Evolutionary conservation across 2,329 filamentous ascomycete genomes (phyloP).

Genomic region (Juglanconis sp.): DNA sequence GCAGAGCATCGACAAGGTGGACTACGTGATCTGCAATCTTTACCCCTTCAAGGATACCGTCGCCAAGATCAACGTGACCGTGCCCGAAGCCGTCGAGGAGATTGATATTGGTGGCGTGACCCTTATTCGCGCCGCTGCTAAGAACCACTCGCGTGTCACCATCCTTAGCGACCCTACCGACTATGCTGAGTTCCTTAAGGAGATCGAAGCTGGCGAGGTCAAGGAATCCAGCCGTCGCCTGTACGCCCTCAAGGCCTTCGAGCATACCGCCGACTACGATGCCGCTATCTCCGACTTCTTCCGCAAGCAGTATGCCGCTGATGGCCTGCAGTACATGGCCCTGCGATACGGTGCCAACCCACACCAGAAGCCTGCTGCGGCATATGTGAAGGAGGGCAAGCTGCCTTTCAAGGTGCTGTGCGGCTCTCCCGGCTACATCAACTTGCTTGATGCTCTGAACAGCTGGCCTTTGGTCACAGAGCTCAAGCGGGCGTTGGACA

Average conservation of each 20-base stretch:
- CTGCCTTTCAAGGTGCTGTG: constrained; percentile 94
- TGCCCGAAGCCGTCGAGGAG: constrained; percentile 95
- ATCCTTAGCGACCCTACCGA: constrained; percentile 92
- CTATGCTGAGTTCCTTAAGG: constrained; percentile 89
- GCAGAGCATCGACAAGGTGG: constrained; percentile 92
- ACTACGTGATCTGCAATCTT: constrained; percentile 96
- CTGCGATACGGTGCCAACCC: constrained; percentile 96
- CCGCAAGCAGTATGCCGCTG: constrained; percentile 89
- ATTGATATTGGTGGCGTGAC: constrained; percentile 98
- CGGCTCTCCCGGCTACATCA: constrained; percentile 93
- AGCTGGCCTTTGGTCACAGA: constrained; percentile 97
- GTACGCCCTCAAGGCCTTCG: constrained; percentile 96
- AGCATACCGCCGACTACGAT: constrained; percentile 97
- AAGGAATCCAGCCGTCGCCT: constrained; percentile 79
- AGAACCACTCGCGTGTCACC: constrained; percentile 94
- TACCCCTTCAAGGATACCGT: constrained; percentile 99
- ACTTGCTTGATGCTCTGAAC: constrained; percentile 92
- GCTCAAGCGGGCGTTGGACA: constrained; percentile 81
- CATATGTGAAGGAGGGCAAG: constrained; percentile 68
- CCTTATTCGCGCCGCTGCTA: constrained; percentile 90
- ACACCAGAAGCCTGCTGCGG: constrained; percentile 94
- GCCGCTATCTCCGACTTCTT: constrained; percentile 94
- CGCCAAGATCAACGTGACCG: constrained; percentile 93
- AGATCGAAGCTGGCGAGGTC: constrained; percentile 84
- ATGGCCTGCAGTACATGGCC: constrained; percentile 76